These are phyloP conservation scores for Pascua guehoae DNA, from an alignment of 1,284 basidiomycete species.

Conservation along the genomic window DNA sequence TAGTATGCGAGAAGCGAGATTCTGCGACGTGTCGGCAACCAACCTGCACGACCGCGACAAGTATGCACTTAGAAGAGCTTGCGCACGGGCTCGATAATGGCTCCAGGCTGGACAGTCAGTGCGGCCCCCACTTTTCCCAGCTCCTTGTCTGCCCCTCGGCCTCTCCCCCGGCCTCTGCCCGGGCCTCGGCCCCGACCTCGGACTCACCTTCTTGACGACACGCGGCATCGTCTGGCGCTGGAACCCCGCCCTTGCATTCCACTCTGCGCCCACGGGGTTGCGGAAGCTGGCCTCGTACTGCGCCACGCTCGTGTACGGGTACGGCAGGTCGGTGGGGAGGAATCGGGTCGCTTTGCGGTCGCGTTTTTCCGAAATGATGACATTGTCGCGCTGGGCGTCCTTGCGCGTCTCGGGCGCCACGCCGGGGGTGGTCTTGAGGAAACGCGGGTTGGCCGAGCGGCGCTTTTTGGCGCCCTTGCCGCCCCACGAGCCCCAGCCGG, in stretches of 20 bases:
- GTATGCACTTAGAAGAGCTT: conserved; percentile 54
- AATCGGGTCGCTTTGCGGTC: conserved; percentile 92
- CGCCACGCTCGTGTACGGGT: conserved; percentile 84
- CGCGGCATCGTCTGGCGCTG: conserved; percentile 77
- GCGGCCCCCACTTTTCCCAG: no score
- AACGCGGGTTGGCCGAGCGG: conserved; percentile 52
- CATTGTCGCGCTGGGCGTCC: conserved; percentile 76
- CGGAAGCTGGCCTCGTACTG: conserved; percentile 84
- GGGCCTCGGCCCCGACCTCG: no score
- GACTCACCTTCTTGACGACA: conserved; percentile 65
- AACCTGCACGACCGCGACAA: no score
- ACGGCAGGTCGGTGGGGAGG: conserved; percentile 81
- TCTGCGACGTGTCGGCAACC: no score
- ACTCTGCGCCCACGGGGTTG: conserved; percentile 79
- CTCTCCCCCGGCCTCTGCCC: no score
- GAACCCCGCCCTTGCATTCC: conserved; percentile 87
- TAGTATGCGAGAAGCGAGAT: no score
- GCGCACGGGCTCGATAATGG: conserved; percentile 68
- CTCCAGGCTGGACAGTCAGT: conserved; percentile 56
- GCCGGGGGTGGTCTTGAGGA: conserved; percentile 76
- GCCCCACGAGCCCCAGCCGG: conserved; percentile 95
- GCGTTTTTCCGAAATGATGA: conserved; percentile 90
- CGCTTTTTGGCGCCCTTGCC: conserved; percentile 62
- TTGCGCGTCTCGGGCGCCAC: conserved; percentile 72
- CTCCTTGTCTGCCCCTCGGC: no score